phyloP scores from a whole-genome alignment of 306 rosid genomes.

The Inga leiocalycina region DNA sequence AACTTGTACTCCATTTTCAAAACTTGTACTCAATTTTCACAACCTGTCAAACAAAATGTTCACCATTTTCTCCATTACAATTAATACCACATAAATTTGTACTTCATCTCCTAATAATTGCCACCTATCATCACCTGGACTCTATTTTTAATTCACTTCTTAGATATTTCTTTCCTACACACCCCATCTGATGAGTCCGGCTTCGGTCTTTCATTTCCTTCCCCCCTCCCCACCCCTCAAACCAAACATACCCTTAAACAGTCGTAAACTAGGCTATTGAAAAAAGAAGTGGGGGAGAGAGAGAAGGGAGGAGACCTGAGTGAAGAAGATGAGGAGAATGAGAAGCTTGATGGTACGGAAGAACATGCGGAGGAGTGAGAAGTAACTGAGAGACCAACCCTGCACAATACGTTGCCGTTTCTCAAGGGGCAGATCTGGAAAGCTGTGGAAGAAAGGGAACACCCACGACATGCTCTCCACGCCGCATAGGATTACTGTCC shows the following conservation, averaged over 20 bases:
- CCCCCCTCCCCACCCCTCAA: no score
- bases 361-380: slow-evolving; percentile 47
- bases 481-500: slow-evolving; percentile 66
- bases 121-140: no score
- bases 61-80: background rate
- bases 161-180: no score
- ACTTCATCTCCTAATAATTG: background rate
- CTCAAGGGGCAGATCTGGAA: slow-evolving; percentile 32
- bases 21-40: background rate
- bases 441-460: slow-evolving; percentile 64
- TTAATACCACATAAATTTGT: background rate
- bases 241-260: no score
- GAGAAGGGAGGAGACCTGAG: slow-evolving; percentile 50
- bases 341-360: slow-evolving; percentile 61
- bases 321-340: slow-evolving; percentile 57
- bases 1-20: background rate
- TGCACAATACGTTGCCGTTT: slow-evolving; percentile 42
- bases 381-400: slow-evolving; percentile 60
- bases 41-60: background rate
- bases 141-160: no score
- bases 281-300: no score
- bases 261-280: no score
- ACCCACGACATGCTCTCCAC: slow-evolving; percentile 30
- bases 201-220: no score
- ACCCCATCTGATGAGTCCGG: no score